Conservation (phyloP, 805 yeast species). For the Monosporozyma aerobia region DNA sequence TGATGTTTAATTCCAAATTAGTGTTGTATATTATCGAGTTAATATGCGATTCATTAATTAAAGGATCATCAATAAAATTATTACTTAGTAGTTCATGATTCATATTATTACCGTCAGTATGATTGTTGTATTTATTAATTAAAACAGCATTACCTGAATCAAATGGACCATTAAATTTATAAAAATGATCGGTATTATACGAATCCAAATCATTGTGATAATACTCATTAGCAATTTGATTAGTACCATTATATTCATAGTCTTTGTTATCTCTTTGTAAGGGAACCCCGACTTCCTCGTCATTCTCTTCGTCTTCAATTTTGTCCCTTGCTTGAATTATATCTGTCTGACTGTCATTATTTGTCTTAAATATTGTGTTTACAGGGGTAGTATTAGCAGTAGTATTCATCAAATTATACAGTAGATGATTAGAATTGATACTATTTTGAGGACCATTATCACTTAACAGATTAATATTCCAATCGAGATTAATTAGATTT, state of each 20-base stretch:
- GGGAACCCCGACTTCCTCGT: not conserved
- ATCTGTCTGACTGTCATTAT: not conserved
- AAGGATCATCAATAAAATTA: slow-evolving; percentile 2
- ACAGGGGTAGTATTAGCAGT: not conserved
- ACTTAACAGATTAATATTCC: slow-evolving; percentile 1
- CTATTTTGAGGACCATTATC: not conserved
- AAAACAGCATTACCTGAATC: not conserved
- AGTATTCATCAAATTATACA: not conserved
- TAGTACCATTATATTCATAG: not conserved
- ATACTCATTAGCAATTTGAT: not conserved
- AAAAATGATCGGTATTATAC: slow-evolving; percentile 1
- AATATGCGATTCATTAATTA: not conserved
- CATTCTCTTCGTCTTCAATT: not conserved
- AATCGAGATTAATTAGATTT: not conserved
- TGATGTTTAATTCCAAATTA: not conserved
- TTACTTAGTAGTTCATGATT: not conserved
- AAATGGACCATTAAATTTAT: slow-evolving; percentile 1
- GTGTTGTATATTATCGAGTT: not conserved
- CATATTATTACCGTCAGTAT: slow-evolving; percentile 1
- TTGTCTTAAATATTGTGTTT: not conserved
- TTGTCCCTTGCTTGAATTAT: not conserved
- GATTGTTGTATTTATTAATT: not conserved
- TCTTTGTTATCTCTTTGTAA: not conserved
- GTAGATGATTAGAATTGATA: not conserved
- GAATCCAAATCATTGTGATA: not conserved